Base-by-base conservation (phyloP, 768 basidiomycete genomes). In the Boletus edulis region DNA sequence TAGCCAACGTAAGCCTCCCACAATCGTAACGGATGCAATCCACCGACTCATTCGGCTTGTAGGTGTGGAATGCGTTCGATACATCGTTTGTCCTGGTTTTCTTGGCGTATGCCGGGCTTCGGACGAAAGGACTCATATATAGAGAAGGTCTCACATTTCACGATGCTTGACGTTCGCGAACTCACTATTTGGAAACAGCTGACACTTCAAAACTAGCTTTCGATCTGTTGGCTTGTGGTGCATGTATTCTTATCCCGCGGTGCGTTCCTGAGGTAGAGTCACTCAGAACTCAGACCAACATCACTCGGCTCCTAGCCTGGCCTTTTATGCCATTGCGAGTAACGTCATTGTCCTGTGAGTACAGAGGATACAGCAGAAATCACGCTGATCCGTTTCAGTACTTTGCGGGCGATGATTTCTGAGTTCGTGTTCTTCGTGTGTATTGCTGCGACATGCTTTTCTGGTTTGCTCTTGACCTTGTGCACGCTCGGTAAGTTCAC, bases 41-140 rank as follows among this genome's bases (percentile, higher is more conserved):
- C 45, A 48, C 37, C 29, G 51, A 51, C 49, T 43, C 43, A 34
- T 27, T 49, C 46, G 11, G 17, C 27, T 40, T 46, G 18, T 61
- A 94, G 90, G 84, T 94, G 59, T 96, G 94, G 94, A 95, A 94
- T 65, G 86, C 84, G 6, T 93, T 95, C 61, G 94, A 91, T 70
- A 85, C 88, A 22, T 78, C 81, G 0, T 91, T 91, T 67, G 78
- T 85, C 56, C 55, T 83, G 24, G 76, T 93, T 46, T 92, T 89
- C 68, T 62, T 89, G 24, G 76, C 76, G 8, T 96, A 91, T 67
- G 66, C 88, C 3, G 77, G 69, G 8, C 71, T 92, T 55, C 81
- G 93, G 41, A 71, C 84, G 46, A 79, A 81, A 59, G 92, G 89
- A 0, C 72, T 94, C 14, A 62, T 75, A 14, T 60, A 72, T 52